Evolutionary conservation across 352 stramenopile species (phyloP).

Genomic region (Aphanomyces astaci): DNA sequence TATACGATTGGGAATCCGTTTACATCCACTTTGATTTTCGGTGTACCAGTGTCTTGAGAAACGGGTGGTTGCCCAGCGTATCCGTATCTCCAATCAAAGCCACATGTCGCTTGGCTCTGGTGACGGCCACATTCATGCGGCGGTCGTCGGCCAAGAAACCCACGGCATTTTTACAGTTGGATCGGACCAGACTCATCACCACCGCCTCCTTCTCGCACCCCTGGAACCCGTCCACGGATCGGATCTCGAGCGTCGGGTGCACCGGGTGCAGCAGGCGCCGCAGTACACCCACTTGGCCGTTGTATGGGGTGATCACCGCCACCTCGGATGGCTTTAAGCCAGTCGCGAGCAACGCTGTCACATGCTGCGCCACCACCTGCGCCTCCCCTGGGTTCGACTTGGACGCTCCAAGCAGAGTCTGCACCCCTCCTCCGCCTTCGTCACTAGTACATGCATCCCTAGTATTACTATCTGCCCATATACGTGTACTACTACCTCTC

Average conservation of each 20-base stretch:
- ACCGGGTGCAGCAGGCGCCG: slow-evolving; percentile 70
- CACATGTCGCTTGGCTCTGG: slow-evolving; percentile 92
- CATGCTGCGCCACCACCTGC: slow-evolving; percentile 67
- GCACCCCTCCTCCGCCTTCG: too few species aligned
- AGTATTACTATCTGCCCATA: too few species aligned
- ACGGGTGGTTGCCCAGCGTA: slow-evolving; percentile 86
- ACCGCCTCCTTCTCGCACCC: slow-evolving; percentile 97
- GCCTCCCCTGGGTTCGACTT: slow-evolving; percentile 81
- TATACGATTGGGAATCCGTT: too few species aligned
- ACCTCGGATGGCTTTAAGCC: slow-evolving; percentile 88
- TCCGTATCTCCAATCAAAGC: slow-evolving; percentile 92
- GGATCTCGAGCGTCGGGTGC: slow-evolving; percentile 73
- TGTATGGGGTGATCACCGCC: slow-evolving; percentile 98
- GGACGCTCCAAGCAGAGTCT: slow-evolving; percentile 25
- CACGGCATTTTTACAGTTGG: slow-evolving; percentile 80
- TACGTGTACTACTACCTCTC: too few species aligned
- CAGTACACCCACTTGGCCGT: slow-evolving; percentile 93
- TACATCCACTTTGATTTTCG: too few species aligned
- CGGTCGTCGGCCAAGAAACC: slow-evolving; percentile 95
- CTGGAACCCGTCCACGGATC: slow-evolving; percentile 96
- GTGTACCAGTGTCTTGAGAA: slow-evolving; percentile 78
- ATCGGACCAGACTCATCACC: slow-evolving; percentile 96
- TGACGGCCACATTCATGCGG: slow-evolving; percentile 98
- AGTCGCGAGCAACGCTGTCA: slow-evolving; percentile 68
- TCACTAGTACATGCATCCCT: too few species aligned